Evolutionary conservation across 495 filamentous ascomycete genomes (phyloP), one percentile per base, ranked within the genome.

Genomic region (Glonium stellatum): DNA sequence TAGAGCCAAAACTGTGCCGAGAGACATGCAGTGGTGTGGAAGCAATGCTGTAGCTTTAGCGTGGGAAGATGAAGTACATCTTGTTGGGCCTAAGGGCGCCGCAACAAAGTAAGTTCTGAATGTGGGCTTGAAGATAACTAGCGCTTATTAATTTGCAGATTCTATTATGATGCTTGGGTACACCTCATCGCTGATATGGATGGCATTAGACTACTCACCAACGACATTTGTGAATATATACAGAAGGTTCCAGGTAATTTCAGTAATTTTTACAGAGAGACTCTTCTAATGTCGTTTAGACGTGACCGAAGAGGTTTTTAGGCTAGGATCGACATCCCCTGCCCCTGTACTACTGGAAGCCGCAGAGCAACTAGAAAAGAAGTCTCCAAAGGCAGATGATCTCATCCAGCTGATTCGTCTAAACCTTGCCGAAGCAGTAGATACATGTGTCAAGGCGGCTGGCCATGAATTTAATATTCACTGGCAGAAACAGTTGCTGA

Each of bases 61-160:
- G 13, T 98, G 93, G 93, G 93, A 96, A 66, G 93, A 98, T 73
- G 93, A 98, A 67, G 85, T 97, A n/a, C 93, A 97, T 69, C 79
- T 98, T 47, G 87, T 97, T 57, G 92, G 91, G 1, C 90, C 90
- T 0, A 86, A 84, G 51, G 90, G 88, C 41, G 82, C 86, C 11
- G 80, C 88, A 42, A 81, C 90, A 36, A 84, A 83, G 79, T 83
- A 71, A 64, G 75, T 55, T 3, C 48, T 44, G 18, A 9, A 4
- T 37, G 15, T 12, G 5, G 36, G 12, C n/a, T 54, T 11, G 12
- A 18, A 27, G 21, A 5, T 13, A 9, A 11, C 13, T 18, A 5
- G 8, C 48, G 61, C 73, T 56, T 75, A 27, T 25, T 37, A 8
- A 13, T 51, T 27, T 10, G 4, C 50, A 89, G 84, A 66, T 92